These are phyloP conservation scores for Colletotrichum siamense DNA, from an alignment of 2,329 filamentous ascomycete genomes.

Conservation along the genomic window DNA sequence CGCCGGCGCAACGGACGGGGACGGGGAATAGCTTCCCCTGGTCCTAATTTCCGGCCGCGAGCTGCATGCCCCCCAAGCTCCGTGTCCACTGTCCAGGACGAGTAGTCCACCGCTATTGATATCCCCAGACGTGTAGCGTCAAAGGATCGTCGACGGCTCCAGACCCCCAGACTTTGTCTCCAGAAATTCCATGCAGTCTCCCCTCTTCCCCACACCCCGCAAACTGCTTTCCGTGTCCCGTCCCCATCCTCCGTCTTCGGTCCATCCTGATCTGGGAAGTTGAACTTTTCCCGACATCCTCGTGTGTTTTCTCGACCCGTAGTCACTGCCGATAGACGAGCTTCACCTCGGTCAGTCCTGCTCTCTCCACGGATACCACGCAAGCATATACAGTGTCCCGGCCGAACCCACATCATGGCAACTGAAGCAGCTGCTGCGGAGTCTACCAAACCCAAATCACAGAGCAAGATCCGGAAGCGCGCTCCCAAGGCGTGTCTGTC, in stretches of 20 bases:
- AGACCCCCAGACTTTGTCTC: conserved; percentile 3
- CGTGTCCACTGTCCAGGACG: background rate
- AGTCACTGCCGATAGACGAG: background rate
- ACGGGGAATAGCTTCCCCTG: background rate
- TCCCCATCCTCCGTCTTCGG: conserved; percentile 7
- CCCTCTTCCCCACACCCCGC: conserved; percentile 29
- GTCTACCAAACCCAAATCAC: conserved; percentile 32
- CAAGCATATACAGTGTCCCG: background rate
- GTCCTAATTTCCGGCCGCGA: background rate
- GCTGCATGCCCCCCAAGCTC: background rate
- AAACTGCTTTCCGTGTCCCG: conserved; percentile 13
- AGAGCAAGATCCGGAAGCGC: conserved; percentile 46
- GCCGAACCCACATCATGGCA: conserved; percentile 5
- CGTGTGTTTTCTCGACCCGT: conserved; percentile 6
- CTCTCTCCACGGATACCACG: background rate
- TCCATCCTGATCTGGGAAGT: conserved; percentile 1
- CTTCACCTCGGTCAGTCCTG: conserved; percentile 7
- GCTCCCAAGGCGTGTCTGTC: conserved; percentile 57
- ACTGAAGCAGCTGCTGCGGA: conserved; percentile 26
- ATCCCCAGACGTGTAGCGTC: conserved; percentile 5
- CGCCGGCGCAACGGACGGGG: background rate
- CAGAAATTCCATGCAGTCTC: background rate
- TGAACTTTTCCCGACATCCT: background rate
- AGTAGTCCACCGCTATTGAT: background rate
- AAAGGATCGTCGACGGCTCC: conserved; percentile 15